Base-by-base conservation (phyloP, 1,139 yeast species). In the Geotrichum cucujoidarum region DNA sequence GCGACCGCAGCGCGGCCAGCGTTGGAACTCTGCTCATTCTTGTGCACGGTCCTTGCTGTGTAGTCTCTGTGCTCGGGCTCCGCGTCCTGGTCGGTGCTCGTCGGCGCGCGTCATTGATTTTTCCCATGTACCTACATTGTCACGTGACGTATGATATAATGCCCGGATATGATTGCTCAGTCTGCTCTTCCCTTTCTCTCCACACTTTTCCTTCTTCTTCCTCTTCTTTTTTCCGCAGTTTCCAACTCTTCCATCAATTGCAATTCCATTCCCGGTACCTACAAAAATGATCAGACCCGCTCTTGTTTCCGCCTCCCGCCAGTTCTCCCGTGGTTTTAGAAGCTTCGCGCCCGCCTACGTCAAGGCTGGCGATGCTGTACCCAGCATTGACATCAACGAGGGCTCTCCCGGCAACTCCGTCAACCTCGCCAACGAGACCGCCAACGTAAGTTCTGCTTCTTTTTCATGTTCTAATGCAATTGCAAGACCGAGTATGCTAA, bases 331-430 rank as follows among this genome's bases (percentile, higher is more conserved):
- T 18, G 38, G 38, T 13, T 66, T 67, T 60, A 57, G 55, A 40
- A 47, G 60, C 42, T 55, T 61, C 16, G 53, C 59, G 2, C 49
- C 60, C 16, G 51, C 61, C n/a, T 49, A 51, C 30, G 53, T 69
- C 45, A 56, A 62, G 40, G 66, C 54, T n/a, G 73, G 73, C 20
- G 71, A 68, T 50, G 38, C 53, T 17, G 60, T 86, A 49, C 95
- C 95, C 35, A 64, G 75, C 1, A 72, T 73, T 14, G 62, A 70
- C 21, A 66, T 86, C 50, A 77, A 69, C 53, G 85, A 81, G 57
- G 79, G 77, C 34, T 77, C 87, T 27, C 95, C 95, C 43, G 84
- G 85, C 33, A 79, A 81, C 60, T 66, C 68, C 20, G 74, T 84
- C 55, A 74, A 81, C 61, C 70, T 86, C 49, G 77, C 83, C 16